Evolutionary conservation across 1,284 basidiomycete genomes (phyloP), one percentile per base, ranked within the genome.

Genomic region (Trametes pubescens): DNA sequence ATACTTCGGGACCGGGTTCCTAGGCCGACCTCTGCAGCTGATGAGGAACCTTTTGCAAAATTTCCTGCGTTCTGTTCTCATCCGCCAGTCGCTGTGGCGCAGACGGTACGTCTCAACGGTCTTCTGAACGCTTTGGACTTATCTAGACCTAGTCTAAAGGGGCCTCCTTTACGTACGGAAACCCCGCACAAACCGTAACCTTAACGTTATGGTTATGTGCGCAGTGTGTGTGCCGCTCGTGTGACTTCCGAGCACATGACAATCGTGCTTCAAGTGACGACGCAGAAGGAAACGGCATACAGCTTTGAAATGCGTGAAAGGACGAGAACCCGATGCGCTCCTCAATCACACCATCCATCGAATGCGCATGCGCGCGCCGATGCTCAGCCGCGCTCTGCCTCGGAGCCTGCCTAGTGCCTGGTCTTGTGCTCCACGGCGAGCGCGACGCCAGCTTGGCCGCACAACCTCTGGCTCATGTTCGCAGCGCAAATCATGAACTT

Each of bases 401-500:
- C 18, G 35, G n/a, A 49, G 26, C 38, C 48, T 48, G 47, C 55
- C 60, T 54, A 53, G 53, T 48, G 47, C 55, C 60, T 54, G 60
- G 53, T 61, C 60, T 61, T 61, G 60, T 61, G 60, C 53, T 56
- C 37, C 47, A 49, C 47, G 60, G 35, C 52, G 60, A 51, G 38
- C 54, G 18, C 22, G 29, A 37, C 18, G 60, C 37, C 21, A 13
- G 9, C 40, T 56, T 51, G 32, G 48, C 35, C 46, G n/a, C 55
- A 38, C 22, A 49, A 21, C 37, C 44, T 34, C 10, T 6, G 52
- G 11, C 54, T 46, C 61, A 21, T 56, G 59, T 29, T 55, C 55
- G 57, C 59, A 64, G 61, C 61, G 66, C 40, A 62, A 68, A 64
- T 65, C 67, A 65, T 68, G 67, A 65, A 55, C 53, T 44, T 55